A percentile compares a stretch with the other conserved stretches of the same genome.
Evolutionary conservation across 1,139 yeast species (phyloP).

Genomic region (Taphrina wiesneri): DNA sequence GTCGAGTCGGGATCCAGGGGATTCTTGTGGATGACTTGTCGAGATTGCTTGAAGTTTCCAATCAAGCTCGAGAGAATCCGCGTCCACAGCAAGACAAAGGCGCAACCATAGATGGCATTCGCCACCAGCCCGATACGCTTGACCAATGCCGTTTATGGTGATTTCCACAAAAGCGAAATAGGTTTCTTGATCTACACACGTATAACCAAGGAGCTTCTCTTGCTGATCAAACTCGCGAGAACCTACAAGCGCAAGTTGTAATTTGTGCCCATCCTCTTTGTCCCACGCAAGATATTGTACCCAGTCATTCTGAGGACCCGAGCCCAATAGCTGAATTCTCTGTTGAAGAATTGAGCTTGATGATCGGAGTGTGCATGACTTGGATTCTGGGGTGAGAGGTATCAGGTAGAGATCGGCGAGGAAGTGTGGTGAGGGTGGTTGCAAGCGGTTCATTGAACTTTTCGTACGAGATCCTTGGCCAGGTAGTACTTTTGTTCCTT

Average conservation of each 20-base stretch:
- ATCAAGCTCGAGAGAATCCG: not conserved
- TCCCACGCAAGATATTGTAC: slow-evolving; percentile 13
- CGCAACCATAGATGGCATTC: not conserved
- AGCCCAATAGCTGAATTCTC: slow-evolving; percentile 1
- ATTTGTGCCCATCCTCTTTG: not conserved
- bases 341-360: slow-evolving; percentile 10
- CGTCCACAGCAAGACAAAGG: not conserved
- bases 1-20: not conserved
- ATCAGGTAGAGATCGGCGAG: not conserved
- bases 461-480: slow-evolving; percentile 5
- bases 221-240: not conserved
- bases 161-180: slow-evolving; percentile 7
- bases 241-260: not conserved
- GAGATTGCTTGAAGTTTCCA: slow-evolving; percentile 5
- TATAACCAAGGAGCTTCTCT: slow-evolving; percentile 6
- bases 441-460: not conserved
- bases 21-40: not conserved
- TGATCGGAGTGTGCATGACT: not conserved
- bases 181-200: slow-evolving; percentile 12
- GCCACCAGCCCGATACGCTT: not conserved
- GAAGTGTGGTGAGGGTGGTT: not conserved
- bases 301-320: slow-evolving; percentile 6
- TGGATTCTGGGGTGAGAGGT: slow-evolving; percentile 3
- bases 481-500: slow-evolving; percentile 21
- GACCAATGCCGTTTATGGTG: not conserved